These are phyloP conservation scores for Bruguiera sexangula DNA, from an alignment of 345 rosid genomes.

Conservation along the genomic window DNA sequence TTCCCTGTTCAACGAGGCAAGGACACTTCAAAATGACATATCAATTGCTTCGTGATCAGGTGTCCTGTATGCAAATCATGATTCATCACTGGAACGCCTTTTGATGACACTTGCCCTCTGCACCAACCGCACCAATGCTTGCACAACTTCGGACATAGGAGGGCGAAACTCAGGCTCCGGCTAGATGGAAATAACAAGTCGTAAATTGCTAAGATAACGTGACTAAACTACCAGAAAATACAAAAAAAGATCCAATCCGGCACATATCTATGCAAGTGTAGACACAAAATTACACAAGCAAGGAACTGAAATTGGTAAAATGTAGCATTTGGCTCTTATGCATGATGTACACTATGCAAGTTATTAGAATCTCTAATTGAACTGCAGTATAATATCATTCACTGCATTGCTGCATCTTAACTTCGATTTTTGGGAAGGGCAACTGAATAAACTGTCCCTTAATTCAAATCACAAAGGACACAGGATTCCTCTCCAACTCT, in stretches of 20 bases:
- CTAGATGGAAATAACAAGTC: conserved; percentile 32
- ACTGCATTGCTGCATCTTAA: neutral
- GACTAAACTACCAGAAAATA: neutral
- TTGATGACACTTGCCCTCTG: conserved; percentile 88
- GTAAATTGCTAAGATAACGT: neutral
- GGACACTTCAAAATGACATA: conserved; percentile 39
- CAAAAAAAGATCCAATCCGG: neutral
- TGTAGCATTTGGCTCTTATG: too few species aligned
- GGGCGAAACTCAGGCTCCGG: conserved; percentile 99
- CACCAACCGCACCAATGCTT: conserved; percentile 82
- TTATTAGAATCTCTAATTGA: too few species aligned
- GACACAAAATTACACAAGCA: neutral
- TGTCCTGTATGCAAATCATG: conserved; percentile 73
- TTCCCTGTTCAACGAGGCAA: conserved; percentile 10
- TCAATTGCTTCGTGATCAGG: conserved; percentile 85
- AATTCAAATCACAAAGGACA: too few species aligned
- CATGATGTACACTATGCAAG: too few species aligned
- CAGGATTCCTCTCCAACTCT: too few species aligned
- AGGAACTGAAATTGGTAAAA: neutral
- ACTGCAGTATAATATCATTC: too few species aligned
- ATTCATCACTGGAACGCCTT: conserved; percentile 81
- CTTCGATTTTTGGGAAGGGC: neutral
- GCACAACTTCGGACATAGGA: conserved; percentile 99
- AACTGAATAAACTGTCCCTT: neutral
- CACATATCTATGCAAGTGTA: neutral